A percentile compares a stretch with the other conserved stretches of the same genome.
phyloP scores from a whole-genome alignment of 1,139 yeast species.

The Candida sanyaensis region DNA sequence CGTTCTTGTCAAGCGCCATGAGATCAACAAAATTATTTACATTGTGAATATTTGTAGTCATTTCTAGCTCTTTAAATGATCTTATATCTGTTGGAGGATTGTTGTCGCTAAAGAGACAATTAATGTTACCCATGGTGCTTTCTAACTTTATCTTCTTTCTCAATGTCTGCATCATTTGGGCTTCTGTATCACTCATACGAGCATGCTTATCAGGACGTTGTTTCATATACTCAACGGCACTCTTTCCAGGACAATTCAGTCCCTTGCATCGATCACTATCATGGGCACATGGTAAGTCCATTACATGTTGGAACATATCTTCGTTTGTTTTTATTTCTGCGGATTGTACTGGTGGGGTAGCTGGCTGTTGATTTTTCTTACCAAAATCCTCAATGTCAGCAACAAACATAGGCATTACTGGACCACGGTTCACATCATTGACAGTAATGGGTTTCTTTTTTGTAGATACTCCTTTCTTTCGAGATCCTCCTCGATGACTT shows the following conservation, averaged over 20 bases:
- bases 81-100: slow-evolving; percentile 9
- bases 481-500: slow-evolving; percentile 52
- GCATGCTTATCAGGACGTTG: slow-evolving; percentile 6
- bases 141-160: slow-evolving; percentile 16
- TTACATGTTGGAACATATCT: slow-evolving; percentile 10
- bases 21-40: slow-evolving; percentile 12
- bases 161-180: slow-evolving; percentile 11
- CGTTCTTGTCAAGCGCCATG: slow-evolving; percentile 13
- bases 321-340: slow-evolving; percentile 5
- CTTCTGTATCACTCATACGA: slow-evolving; percentile 9
- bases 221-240: slow-evolving; percentile 13
- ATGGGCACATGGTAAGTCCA: slow-evolving; percentile 14
- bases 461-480: slow-evolving; percentile 44
- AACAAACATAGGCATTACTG: slow-evolving; percentile 14
- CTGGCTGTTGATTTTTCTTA: not conserved
- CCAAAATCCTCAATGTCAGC: slow-evolving; percentile 17
- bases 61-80: slow-evolving; percentile 13
- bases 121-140: slow-evolving; percentile 14
- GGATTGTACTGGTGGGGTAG: not conserved
- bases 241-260: slow-evolving; percentile 16
- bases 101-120: slow-evolving; percentile 16
- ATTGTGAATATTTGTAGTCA: slow-evolving; percentile 9
- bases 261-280: slow-evolving; percentile 13
- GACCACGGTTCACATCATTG: slow-evolving; percentile 14
- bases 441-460: slow-evolving; percentile 10